Evolutionary conservation across 106 monocot species (phyloP).

Genomic region (Hemerocallis citrina): DNA sequence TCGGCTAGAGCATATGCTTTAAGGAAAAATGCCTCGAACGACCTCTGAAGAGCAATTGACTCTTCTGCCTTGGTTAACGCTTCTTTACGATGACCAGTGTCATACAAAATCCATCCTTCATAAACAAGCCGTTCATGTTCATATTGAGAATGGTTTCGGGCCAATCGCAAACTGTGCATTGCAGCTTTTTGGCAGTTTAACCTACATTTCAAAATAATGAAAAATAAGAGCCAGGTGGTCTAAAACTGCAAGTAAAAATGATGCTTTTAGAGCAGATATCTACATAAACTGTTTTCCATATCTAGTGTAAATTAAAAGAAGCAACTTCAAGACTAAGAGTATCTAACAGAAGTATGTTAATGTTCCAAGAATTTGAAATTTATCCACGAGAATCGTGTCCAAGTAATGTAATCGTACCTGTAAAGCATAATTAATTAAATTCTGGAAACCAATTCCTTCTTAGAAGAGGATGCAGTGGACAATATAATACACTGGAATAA

Average conservation of each 20-base stretch:
- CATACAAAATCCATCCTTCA: slow-evolving; percentile 99
- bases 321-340: no score
- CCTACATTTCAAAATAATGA: slow-evolving; percentile 23
- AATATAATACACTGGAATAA: no score
- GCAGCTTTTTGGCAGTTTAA: slow-evolving; percentile 97
- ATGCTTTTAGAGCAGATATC: no score
- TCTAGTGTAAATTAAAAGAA: no score
- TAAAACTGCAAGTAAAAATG: background rate
- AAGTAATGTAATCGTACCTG: no score
- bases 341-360: no score
- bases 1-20: slow-evolving; percentile 98
- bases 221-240: background rate
- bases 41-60: slow-evolving; percentile 79
- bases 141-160: slow-evolving; percentile 66
- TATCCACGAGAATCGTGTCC: no score
- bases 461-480: no score
- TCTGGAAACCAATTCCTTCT: no score
- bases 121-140: slow-evolving; percentile 94
- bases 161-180: slow-evolving; percentile 81
- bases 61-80: slow-evolving; percentile 92
- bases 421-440: no score
- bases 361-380: no score
- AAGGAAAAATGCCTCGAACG: slow-evolving; percentile 97
- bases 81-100: slow-evolving; percentile 91
- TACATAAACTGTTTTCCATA: no score